Conservation (phyloP, 2,329 filamentous ascomycete genomes). For the Sclerotinia trifoliorum region DNA sequence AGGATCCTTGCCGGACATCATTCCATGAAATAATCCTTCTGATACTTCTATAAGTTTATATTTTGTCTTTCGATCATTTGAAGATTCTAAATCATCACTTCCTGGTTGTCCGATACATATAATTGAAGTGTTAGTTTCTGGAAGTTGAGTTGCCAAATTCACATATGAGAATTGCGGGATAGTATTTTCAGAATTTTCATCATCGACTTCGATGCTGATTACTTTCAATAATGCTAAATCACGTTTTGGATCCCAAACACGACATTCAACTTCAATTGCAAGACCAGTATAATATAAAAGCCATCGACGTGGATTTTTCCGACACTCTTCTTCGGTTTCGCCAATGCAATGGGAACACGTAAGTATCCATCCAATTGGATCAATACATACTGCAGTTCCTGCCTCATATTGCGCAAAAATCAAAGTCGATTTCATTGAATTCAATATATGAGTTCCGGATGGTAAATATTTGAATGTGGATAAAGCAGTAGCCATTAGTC, state of each 20-base stretch:
- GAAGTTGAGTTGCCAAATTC: neutral
- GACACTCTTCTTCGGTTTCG: neutral
- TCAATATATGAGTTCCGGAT: neutral
- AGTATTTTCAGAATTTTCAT: neutral
- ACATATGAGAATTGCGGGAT: neutral
- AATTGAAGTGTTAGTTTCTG: neutral
- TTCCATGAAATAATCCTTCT: slow-evolving; percentile 42
- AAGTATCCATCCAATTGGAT: neutral
- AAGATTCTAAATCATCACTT: slow-evolving; percentile 47
- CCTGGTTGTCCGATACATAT: slow-evolving; percentile 46
- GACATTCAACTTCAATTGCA: slow-evolving; percentile 5
- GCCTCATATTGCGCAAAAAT: neutral
- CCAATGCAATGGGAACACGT: neutral
- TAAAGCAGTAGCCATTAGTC: neutral
- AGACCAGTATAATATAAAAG: neutral
- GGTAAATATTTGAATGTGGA: neutral
- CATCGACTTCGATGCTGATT: neutral
- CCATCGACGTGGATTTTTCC: neutral
- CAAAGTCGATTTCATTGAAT: neutral
- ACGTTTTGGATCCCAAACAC: neutral
- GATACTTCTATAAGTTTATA: slow-evolving; percentile 51
- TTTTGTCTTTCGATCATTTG: slow-evolving; percentile 38
- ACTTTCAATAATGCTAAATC: neutral
- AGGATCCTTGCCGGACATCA: slow-evolving; percentile 43
- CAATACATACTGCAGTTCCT: neutral